Evolutionary conservation across 2,329 filamentous ascomycete genomes (phyloP).

Genomic region (Plectosphaerella sp.): DNA sequence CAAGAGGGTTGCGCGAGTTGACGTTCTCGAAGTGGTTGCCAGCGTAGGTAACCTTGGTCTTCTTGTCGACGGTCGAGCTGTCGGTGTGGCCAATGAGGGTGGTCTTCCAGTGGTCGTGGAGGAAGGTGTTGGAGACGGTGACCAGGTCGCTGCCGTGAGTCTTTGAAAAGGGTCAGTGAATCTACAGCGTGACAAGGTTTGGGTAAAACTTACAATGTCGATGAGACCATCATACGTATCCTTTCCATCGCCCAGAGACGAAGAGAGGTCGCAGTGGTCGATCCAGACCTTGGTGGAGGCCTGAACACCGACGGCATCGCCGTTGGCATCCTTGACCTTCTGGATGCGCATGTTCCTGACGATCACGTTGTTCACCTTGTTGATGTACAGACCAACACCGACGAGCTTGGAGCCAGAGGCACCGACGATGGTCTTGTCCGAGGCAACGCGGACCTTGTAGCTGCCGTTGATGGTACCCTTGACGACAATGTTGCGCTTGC

Average conservation of each 20-base stretch:
- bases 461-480: conserved; percentile 33
- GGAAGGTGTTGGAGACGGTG: conserved; percentile 37
- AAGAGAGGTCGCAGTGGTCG: conserved; percentile 64
- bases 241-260: conserved; percentile 55
- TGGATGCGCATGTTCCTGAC: conserved; percentile 57
- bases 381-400: conserved; percentile 48
- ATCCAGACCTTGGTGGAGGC: conserved; percentile 57
- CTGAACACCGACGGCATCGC: conserved; percentile 58
- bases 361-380: conserved; percentile 52
- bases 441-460: conserved; percentile 35
- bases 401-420: conserved; percentile 29
- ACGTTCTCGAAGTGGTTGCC: conserved; percentile 64
- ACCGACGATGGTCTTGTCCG: conserved; percentile 42
- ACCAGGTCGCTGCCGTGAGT: conserved; percentile 61
- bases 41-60: conserved; percentile 59
- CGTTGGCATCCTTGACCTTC: conserved; percentile 50
- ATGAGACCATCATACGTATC: conserved; percentile 66
- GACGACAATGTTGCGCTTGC: conserved; percentile 35
- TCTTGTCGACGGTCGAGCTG: conserved; percentile 49
- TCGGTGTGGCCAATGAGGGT: conserved; percentile 57
- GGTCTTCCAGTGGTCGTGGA: conserved; percentile 47
- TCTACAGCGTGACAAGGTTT: too few relatives aligned
- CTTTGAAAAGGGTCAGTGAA: too few relatives aligned
- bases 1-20: conserved; percentile 57
- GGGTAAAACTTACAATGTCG: conserved; percentile 32